Conservation (phyloP, 306 rosid species). For the Rosa rugosa region DNA sequence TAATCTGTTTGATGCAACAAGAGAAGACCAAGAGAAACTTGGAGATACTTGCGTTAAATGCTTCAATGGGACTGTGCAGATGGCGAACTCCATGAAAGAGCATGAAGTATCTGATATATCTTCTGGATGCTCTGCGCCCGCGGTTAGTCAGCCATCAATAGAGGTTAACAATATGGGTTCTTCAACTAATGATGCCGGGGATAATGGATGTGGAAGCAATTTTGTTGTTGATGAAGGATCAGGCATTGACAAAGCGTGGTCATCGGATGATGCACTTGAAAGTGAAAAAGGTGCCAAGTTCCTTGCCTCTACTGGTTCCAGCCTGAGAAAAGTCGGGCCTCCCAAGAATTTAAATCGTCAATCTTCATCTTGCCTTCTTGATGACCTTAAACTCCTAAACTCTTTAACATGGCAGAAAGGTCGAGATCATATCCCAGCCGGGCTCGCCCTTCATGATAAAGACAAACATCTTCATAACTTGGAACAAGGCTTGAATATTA, state of each 20-base stretch:
- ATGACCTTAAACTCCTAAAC: slow-evolving; percentile 57
- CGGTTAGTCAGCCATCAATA: slow-evolving; percentile 44
- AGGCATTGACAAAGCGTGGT: slow-evolving; percentile 48
- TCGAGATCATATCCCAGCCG: slow-evolving; percentile 30
- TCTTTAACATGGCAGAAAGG: slow-evolving; percentile 57
- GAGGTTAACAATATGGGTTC: slow-evolving; percentile 45
- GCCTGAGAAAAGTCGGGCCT: slow-evolving; percentile 30
- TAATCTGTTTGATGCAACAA: slow-evolving; percentile 32
- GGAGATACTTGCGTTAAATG: slow-evolving; percentile 30
- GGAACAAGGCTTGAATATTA: slow-evolving; percentile 31
- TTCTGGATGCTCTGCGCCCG: slow-evolving; percentile 56
- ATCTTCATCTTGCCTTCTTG: slow-evolving; percentile 50
- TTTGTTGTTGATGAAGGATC: slow-evolving; percentile 56
- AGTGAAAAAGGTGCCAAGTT: slow-evolving; percentile 46
- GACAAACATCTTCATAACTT: slow-evolving; percentile 28
- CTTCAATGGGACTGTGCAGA: slow-evolving; percentile 28
- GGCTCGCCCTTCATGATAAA: slow-evolving; percentile 25
- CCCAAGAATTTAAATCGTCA: slow-evolving; percentile 34
- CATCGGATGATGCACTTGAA: slow-evolving; percentile 50
- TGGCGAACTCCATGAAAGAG: slow-evolving; percentile 33
- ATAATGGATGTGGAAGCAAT: slow-evolving; percentile 40
- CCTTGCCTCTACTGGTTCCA: slow-evolving; percentile 32
- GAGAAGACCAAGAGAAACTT: slow-evolving; percentile 32
- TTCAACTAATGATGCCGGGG: slow-evolving; percentile 39
- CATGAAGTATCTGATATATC: slow-evolving; percentile 53